phyloP scores from a whole-genome alignment of 352 stramenopile genomes.

The Pythium pectinolyticum region DNA sequence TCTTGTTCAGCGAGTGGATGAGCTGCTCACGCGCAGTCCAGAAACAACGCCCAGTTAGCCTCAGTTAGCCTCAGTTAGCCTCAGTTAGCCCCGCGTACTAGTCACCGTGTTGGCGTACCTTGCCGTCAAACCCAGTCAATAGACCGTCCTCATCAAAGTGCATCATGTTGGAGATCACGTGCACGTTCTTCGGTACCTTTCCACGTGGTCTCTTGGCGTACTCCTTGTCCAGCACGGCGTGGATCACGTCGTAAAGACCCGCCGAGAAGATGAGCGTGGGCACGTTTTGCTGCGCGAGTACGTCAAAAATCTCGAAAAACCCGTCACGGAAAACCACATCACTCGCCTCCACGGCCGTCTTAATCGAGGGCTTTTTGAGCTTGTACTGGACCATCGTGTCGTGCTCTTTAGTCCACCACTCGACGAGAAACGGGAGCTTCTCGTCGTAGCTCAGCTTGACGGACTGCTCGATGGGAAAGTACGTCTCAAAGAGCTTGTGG shows the following conservation, averaged over 20 bases:
- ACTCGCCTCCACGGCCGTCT: constrained; percentile 43
- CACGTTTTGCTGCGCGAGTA: constrained; percentile 57
- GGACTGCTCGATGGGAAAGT: constrained; percentile 80
- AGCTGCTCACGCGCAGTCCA: constrained; percentile 44
- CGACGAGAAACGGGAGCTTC: constrained; percentile 78
- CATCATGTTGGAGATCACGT: constrained; percentile 87
- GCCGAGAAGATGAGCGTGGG: constrained; percentile 75
- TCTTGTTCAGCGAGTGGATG: constrained; percentile 84
- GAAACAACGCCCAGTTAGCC: constrained; percentile 2
- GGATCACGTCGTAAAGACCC: constrained; percentile 79
- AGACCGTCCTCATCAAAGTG: constrained; percentile 49
- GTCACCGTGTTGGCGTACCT: constrained; percentile 25
- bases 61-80: not conserved
- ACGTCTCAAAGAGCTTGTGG: constrained; percentile 59
- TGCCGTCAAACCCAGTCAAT: constrained; percentile 52
- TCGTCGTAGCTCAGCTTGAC: constrained; percentile 58
- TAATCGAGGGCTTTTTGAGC: constrained; percentile 44
- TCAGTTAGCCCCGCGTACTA: not conserved
- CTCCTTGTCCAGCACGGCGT: constrained; percentile 56
- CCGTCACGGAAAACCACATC: constrained; percentile 58
- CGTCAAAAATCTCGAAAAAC: constrained; percentile 62
- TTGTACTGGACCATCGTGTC: constrained; percentile 55
- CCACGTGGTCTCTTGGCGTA: constrained; percentile 39
- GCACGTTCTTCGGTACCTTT: constrained; percentile 52
- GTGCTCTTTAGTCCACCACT: constrained; percentile 60